phyloP scores from a whole-genome alignment of 202 grass and related monocot species.

The Carex sylvatica region DNA sequence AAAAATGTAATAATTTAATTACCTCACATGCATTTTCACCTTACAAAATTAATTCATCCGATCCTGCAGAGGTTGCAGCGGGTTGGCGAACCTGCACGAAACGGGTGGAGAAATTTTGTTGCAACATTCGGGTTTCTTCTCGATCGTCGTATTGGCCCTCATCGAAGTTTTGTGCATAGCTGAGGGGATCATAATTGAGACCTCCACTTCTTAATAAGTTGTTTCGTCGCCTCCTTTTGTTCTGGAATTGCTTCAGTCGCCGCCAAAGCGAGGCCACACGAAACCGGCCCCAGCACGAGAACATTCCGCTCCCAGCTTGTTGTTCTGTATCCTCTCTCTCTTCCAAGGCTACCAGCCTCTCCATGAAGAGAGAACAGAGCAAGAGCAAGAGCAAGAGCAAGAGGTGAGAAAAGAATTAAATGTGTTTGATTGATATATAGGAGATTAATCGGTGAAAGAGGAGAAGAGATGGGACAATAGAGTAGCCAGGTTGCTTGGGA shows the following conservation, averaged over 20 bases:
- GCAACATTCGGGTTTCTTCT: constrained; percentile 18
- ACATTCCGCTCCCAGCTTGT: not conserved
- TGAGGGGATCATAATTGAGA: constrained; percentile 86
- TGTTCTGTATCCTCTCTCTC: constrained; percentile 36
- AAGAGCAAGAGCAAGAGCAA: constrained; percentile 16
- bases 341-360: constrained; percentile 46
- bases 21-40: not conserved
- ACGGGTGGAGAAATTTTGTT: constrained; percentile 55
- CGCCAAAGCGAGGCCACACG: constrained; percentile 53
- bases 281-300: constrained; percentile 76
- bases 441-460: not conserved
- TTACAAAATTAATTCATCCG: not conserved
- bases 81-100: constrained; percentile 42
- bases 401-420: constrained; percentile 34
- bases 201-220: constrained; percentile 45
- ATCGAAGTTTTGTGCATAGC: constrained; percentile 95
- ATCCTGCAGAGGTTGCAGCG: not conserved
- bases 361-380: constrained; percentile 15
- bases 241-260: constrained; percentile 30
- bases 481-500: constrained; percentile 16
- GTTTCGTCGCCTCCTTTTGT: constrained; percentile 28
- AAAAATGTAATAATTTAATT: not conserved
- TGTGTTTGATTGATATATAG: constrained; percentile 23
- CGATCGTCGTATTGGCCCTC: constrained; percentile 31
- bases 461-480: not conserved